Evolutionary conservation across 2,329 filamentous ascomycete species (phyloP), one percentile per base, ranked within the genome.

Genomic region (Fusarium veterinarium): DNA sequence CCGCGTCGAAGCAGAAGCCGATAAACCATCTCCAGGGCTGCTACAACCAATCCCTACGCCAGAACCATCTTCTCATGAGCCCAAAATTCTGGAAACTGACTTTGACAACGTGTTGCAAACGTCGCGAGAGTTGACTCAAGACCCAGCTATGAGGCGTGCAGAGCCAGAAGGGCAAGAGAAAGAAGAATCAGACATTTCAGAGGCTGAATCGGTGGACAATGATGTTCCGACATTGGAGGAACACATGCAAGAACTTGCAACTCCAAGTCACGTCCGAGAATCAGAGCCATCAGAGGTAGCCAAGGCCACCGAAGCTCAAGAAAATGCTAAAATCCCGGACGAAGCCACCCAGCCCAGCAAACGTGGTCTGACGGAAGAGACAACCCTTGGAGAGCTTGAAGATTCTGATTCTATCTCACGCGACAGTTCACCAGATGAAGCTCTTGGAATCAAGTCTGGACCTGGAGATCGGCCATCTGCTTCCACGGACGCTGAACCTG

Each of bases 11-110:
- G 25, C 31, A 69, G 64, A 37, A 23, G 17, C 23, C 30, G n/a
- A 59, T 23, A 25, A 52, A 23, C 37, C 45, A 53, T 69, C 59
- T 14, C 38, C 51, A 40, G 65, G 65, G 11, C 31, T 69, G 30
- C 40, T 69, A 14, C 59, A 69, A 23, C 44, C 66, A 23, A 64
- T 46, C 12, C 30, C 53, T 31, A 44, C 37, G 41, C 30, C 42
- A 28, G 65, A 59, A n/a, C 31, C 20, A n/a, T 38, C 33, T 41
- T 48, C 38, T 49, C 38, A 65, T 19, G 59, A 60, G 44, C 19
- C 60, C 41, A 65, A 46, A 53, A 65, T 70, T 44, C 52, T 69
- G 33, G 60, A 70, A 45, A 69, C 65, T 33, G 66, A 69, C 31
- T 69, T 69, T 33, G 65, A 45, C 30, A 69, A 63, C 30, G 65